Conservation (phyloP, 139 green algal species). For the Chlamydomonas sp. region DNA sequence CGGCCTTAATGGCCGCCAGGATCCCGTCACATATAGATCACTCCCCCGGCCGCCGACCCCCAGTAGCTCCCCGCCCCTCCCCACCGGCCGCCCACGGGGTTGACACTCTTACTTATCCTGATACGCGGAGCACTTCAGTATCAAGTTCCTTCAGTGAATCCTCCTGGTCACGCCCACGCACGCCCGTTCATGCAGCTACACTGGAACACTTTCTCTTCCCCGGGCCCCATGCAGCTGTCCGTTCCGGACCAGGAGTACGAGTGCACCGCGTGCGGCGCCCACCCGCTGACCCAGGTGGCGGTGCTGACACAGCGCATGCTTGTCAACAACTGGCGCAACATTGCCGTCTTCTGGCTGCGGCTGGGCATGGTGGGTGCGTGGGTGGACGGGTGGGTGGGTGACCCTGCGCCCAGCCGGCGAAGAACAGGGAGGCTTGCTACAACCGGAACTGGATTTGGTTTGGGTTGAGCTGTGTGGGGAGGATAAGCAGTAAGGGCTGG, state of each 20-base stretch:
- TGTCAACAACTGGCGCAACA: constrained; percentile 72
- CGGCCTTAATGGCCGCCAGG: too few species aligned
- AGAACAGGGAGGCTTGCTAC: too few species aligned
- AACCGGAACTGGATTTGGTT: not conserved
- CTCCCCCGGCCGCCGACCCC: too few species aligned
- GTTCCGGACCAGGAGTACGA: constrained; percentile 3
- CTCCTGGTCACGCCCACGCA: not conserved
- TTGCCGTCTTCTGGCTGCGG: constrained; percentile 78
- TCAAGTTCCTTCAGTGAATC: too few species aligned
- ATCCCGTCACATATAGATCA: too few species aligned
- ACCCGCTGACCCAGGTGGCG: constrained; percentile 24
- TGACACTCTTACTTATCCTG: too few species aligned
- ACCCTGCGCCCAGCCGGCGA: too few species aligned
- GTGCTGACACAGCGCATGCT: constrained; percentile 55
- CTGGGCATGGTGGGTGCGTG: constrained; percentile 53
- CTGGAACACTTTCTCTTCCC: not conserved
- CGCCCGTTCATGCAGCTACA: not conserved
- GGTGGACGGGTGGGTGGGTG: not conserved
- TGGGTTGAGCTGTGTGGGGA: not conserved
- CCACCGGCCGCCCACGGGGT: too few species aligned
- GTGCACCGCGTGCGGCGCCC: not conserved
- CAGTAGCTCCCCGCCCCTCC: too few species aligned
- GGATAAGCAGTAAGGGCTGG: too few species aligned
- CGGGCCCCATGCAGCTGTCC: not conserved
- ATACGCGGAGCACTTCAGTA: too few species aligned